phyloP scores from a whole-genome alignment of 768 basidiomycete genomes.

The Rhodotorula paludigena region DNA sequence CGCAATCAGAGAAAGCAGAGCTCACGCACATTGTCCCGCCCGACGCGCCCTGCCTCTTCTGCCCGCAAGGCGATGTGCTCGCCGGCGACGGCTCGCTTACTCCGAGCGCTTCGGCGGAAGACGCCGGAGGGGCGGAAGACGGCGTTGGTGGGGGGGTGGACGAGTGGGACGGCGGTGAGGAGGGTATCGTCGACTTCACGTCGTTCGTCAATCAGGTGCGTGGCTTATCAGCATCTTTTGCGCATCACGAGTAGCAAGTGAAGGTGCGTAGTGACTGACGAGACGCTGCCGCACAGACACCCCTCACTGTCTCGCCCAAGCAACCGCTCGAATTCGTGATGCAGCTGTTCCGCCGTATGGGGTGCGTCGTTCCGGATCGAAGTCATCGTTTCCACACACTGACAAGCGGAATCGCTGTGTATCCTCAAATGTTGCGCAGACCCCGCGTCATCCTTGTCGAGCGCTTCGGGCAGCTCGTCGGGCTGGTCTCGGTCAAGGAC shows the following conservation, averaged over 20 bases:
- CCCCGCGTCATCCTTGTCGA: slow-evolving; percentile 95
- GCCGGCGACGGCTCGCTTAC: too few species aligned
- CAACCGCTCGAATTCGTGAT: slow-evolving; percentile 92
- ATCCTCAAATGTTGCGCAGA: neutral
- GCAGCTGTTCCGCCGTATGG: slow-evolving; percentile 96
- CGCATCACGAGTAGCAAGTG: neutral
- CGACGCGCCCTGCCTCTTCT: slow-evolving; percentile 69
- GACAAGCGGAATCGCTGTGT: neutral
- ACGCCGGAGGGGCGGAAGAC: neutral
- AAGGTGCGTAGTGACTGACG: neutral
- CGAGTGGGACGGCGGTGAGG: slow-evolving; percentile 34
- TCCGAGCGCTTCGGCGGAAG: neutral
- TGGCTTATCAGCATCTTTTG: too few species aligned
- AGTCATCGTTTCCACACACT: neutral
- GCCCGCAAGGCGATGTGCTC: slow-evolving; percentile 56
- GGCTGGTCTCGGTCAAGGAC: slow-evolving; percentile 92
- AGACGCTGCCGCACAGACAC: slow-evolving; percentile 59
- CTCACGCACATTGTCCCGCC: slow-evolving; percentile 58
- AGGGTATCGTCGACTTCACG: slow-evolving; percentile 53
- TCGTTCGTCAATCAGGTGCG: slow-evolving; percentile 93
- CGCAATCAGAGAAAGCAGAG: slow-evolving; percentile 62
- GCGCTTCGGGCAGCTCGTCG: slow-evolving; percentile 71
- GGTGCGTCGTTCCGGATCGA: slow-evolving; percentile 59
- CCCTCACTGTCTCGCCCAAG: slow-evolving; percentile 84
- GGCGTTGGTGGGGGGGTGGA: neutral